A percentile compares a stretch with the other conserved stretches of the same genome.
Evolutionary conservation across 2,329 filamentous ascomycete species (phyloP).

Genomic region (Botryotinia globosa): DNA sequence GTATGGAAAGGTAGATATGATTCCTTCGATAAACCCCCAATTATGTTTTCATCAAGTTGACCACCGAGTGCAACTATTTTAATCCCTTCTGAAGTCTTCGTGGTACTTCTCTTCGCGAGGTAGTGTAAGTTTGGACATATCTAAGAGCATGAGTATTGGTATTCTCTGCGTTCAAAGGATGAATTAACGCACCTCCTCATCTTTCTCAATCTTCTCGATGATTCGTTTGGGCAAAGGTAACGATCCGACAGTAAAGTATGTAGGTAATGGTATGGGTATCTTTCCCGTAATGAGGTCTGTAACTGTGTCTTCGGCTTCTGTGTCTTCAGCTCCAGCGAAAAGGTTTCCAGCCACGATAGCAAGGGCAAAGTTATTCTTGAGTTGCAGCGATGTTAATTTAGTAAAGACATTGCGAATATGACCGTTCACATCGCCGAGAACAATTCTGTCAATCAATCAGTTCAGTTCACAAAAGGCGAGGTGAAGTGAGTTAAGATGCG

Average conservation of each 20-base stretch:
- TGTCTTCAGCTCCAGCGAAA: constrained; percentile 65
- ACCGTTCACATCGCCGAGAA: constrained; percentile 80
- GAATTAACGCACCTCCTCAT: constrained; percentile 52
- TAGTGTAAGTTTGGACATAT: constrained; percentile 83
- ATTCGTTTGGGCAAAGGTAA: constrained; percentile 68
- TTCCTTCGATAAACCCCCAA: constrained; percentile 64
- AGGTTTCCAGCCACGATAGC: constrained; percentile 82
- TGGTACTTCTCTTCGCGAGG: constrained; percentile 44
- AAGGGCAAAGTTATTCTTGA: constrained; percentile 85
- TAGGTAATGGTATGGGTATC: constrained; percentile 73
- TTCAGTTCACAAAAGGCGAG: background rate
- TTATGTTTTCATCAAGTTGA: constrained; percentile 57
- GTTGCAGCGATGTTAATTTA: constrained; percentile 76
- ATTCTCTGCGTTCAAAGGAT: constrained; percentile 9
- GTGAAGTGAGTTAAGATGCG: background rate
- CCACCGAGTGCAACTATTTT: constrained; percentile 87
- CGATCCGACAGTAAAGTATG: constrained; percentile 84
- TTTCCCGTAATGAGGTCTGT: constrained; percentile 67
- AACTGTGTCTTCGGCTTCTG: constrained; percentile 58
- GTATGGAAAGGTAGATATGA: constrained; percentile 77
- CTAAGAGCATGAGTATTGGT: constrained; percentile 35
- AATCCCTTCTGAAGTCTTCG: constrained; percentile 86
- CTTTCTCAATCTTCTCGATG: constrained; percentile 68
- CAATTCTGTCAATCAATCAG: constrained; percentile 41
- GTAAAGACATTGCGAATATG: constrained; percentile 71